Evolutionary conservation across 108 stramenopile species (phyloP), one percentile per base, ranked within the genome.

Genomic region (Fragilaria crotonensis): DNA sequence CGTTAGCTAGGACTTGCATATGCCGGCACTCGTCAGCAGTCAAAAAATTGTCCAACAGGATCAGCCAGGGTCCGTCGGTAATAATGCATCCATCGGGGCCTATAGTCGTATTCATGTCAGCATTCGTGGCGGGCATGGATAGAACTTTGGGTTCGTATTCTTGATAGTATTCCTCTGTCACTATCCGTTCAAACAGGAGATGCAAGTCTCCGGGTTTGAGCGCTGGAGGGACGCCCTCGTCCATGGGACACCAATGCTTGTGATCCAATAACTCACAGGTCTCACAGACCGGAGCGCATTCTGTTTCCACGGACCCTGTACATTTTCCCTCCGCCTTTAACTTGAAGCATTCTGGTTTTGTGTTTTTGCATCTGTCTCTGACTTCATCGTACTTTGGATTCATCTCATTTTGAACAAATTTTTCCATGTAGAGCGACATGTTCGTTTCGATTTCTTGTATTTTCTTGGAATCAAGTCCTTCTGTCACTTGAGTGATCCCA

Each of bases 251-350:
- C 4, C 80, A 73, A 21, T 60, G 49, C 23, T 81, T 58, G 62
- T 79, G 71, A 33, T 78, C 62, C 30, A 91, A 26, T 30, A 60
- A 21, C 19, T 80, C 60, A 61, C 93, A 94, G 5, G 78, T 65
- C 56, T 71, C 60, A 62, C 93, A 94, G 3, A 77, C 83, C 2
- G 89, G 89, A 48, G 79, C 86, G 61, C 93, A 94, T 30, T 77
- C 54, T 9, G 32, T 32, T 1, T 29, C 27, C 78, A 79, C 75
- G 41, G 57, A 79, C 29, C 62, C 51, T 41, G 64, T 61, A 59
- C 93, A 94, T 23, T 62, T 14, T 41, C 79, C 66, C 32, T 92
- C 23, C n/a, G n/a, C n/a, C n/a, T n/a, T n/a, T n/a, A n/a, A n/a
- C n/a, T n/a, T n/a, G n/a, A n/a, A n/a, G n/a, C n/a, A n/a, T n/a